Base-by-base conservation (phyloP, 345 rosid species). In the Eutrema japonicum region DNA sequence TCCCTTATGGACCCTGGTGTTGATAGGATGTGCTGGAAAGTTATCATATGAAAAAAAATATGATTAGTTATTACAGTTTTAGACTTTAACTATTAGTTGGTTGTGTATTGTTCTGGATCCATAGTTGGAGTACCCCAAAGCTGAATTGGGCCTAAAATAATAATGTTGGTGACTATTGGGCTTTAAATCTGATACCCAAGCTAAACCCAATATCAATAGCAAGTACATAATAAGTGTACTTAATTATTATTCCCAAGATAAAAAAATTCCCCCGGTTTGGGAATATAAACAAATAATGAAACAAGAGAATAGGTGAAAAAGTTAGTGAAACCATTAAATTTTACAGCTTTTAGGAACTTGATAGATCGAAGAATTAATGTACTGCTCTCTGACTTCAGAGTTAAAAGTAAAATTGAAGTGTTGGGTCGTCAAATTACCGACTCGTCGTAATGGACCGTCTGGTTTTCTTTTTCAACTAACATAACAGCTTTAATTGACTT, bases 401-500 rank as follows among this genome's bases (percentile, higher is more conserved):
- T 64, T 46, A 46, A 51, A 60, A 59, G 9, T 48, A 10, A 66
- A 40, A 58, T 33, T 59, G 8, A 49, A 32, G 18, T 48, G 18
- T 30, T 48, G 45, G 66, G 72, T 74, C 66, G 72, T 74, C 66
- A 66, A 49, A 49, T 57, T 66, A 57, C 32, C 18, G 9, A 72
- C 64, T 55, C 40, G 48, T 36, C 46, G 70, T 35, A 55, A 54
- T 35, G 14, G 27, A 65, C 66, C 27, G 18, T 55, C 27, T 56
- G 59, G 32, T 29, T 26, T 64, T 56, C 14, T 22, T 58, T 38
- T n/a, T 29, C 41, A 47, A 47, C 43, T 33, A 65, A 40, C 51
- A 38, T 22, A 51, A 42, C 63, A 51, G 68, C 63, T 59, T 68
- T 60, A 60, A 61, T 60, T 75, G 78, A 60, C 69, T 60, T 43